Evolutionary conservation across 495 filamentous ascomycete genomes (phyloP).

Genomic region (Tuber brumale): DNA sequence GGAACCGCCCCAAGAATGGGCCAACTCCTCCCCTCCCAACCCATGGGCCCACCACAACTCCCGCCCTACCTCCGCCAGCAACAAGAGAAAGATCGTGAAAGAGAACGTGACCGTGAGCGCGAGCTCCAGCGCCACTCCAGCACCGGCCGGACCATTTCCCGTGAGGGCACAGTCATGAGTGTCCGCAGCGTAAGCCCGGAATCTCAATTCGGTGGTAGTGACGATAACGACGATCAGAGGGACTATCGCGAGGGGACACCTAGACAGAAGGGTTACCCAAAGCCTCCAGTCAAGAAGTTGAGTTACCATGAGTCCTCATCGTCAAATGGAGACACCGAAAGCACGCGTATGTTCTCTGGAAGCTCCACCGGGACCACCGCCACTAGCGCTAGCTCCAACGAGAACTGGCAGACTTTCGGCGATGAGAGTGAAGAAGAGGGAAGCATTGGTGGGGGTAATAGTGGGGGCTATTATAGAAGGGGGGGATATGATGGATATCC

Average conservation of each 20-base stretch:
- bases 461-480: not conserved
- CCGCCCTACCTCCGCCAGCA: constrained; percentile 1
- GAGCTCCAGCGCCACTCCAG: not conserved
- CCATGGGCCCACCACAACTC: not conserved
- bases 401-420: not conserved
- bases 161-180: not conserved
- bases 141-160: not conserved
- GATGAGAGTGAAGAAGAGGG: not conserved
- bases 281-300: not conserved
- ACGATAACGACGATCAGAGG: not conserved
- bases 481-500: not conserved
- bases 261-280: not conserved
- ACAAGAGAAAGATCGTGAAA: not conserved
- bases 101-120: not conserved
- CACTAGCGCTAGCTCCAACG: not conserved
- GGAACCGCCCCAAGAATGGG: constrained; percentile 4
- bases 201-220: not conserved
- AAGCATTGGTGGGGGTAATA: not conserved
- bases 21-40: not conserved
- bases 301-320: not conserved
- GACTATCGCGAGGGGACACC: not conserved
- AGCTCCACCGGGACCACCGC: not conserved
- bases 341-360: not conserved
- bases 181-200: constrained; percentile 17
- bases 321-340: not conserved